These are phyloP conservation scores for Verticillium longisporum DNA, from an alignment of 2,329 filamentous ascomycete genomes.

Conservation along the genomic window DNA sequence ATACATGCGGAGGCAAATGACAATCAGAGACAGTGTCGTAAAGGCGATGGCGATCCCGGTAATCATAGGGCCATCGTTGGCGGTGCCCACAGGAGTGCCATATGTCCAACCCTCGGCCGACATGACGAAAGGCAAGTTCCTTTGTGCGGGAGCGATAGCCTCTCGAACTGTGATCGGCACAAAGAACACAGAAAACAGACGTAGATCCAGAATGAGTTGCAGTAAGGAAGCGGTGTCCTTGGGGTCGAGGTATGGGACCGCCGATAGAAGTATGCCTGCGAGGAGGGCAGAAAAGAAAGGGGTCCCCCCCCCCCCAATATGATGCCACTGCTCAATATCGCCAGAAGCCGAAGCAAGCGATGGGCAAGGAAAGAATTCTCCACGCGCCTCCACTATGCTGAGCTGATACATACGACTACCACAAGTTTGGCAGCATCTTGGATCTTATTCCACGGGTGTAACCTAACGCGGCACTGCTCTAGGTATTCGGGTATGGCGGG, in stretches of 20 bases:
- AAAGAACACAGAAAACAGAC: neutral
- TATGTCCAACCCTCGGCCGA: slow-evolving; percentile 24
- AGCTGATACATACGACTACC: neutral
- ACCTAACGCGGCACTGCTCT: neutral
- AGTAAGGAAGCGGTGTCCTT: neutral
- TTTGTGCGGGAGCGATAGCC: slow-evolving; percentile 33
- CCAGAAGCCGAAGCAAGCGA: neutral
- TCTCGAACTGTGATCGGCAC: slow-evolving; percentile 9
- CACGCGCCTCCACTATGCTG: neutral
- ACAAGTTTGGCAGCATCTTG: neutral
- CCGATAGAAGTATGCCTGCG: neutral
- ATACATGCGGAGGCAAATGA: slow-evolving; percentile 24
- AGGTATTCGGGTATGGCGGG: neutral
- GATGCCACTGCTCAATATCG: neutral
- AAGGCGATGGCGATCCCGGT: slow-evolving; percentile 20
- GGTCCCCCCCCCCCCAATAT: neutral
- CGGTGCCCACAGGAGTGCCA: slow-evolving; percentile 23
- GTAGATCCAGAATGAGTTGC: neutral
- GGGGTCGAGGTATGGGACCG: neutral
- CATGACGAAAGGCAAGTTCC: slow-evolving; percentile 19
- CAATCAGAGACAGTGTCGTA: slow-evolving; percentile 21
- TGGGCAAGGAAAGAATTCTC: neutral
- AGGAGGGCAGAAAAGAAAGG: neutral
- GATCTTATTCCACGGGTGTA: neutral
- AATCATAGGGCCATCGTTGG: slow-evolving; percentile 23